Evolutionary conservation across 441 rosid genomes (phyloP), one percentile per base, ranked within the genome.

Genomic region (Sinapis alba): DNA sequence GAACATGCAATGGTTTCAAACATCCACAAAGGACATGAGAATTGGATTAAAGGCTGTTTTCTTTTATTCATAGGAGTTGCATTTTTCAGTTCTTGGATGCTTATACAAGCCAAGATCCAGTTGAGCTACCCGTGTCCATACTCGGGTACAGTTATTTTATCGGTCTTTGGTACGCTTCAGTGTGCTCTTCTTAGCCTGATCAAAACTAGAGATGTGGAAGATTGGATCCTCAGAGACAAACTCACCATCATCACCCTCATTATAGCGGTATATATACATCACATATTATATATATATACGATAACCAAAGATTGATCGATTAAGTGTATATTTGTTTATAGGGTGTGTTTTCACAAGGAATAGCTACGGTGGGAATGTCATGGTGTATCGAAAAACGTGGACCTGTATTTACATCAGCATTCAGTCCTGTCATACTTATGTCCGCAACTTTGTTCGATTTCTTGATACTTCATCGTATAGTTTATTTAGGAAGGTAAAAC

Each of bases 71-170:
- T 43, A 2, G 84, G 85, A 47, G 41, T 74, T 72, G 1, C 26
- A 18, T 45, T 83, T 36, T 87, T 83, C 78, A 76, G 88, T 50
- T 82, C 82, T 6, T 89, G 94, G 94, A 86, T 86, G 83, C 83
- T 89, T 26, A 28, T 89, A 43, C 94, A 89, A 78, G 81, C 86
- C 23, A 83, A 72, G 51, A 83, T 86, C 57, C 85, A 85, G 34
- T 68, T 15, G 76, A 78, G 45, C 6, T 87, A 81, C 69, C 92
- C 90, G n/a, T 85, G 86, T 70, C 87, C 83, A 54, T 89, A 89
- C 74, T 86, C 94, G 3, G 83, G 90, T 82, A 89, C 91, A 0
- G 86, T 86, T 10, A 71, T 89, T 13, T 50, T 86, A 79, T 85
- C 90, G 20, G 62, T 73, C 50, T 89, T 89, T 45, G 86, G 87